Base-by-base conservation (phyloP, 1,284 basidiomycete species). In the Pascua sp. region DNA sequence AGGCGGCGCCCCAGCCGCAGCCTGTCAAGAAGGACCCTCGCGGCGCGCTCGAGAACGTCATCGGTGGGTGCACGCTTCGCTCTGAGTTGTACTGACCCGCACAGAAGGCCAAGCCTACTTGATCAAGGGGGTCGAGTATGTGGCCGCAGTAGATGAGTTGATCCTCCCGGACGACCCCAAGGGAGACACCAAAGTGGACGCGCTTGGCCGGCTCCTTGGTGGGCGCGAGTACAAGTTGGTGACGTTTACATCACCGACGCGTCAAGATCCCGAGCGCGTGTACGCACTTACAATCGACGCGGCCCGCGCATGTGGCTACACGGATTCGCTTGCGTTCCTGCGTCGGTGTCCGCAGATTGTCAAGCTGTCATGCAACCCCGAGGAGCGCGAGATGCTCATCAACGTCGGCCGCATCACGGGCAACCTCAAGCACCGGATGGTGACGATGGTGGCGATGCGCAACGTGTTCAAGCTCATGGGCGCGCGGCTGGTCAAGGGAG, bases 231-330 rank as follows among this genome's bases (percentile, higher is more conserved):
- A 91, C 82, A 96, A 94, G 76, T 85, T 91, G 1, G 81, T 85
- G 50, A 94, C 93, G 1, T 97, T 98, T 71, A 80, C 84, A 13
- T 85, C 93, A 1, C 87, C 90, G 0, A 84, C 84, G 51, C 85
- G 94, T 55, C 83, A 70, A 0, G 80, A 97, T 70, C 87, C 91
- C 7, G 84, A 90, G 49, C 84, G 89, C 51, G 82, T 86, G 61
- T 98, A 97, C 79, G 90, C 96, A 83, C 87, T 98, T 46, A 91
- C 95, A 11, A 97, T 98, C 62, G 95, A 98, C 70, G 94, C 93
- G 5, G 95, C 95, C 0, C 86, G 95, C 32, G 90, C 90, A 4
- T 93, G 91, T 42, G 96, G 95, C 2, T 98, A 93, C 78, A 86
- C 91, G 55, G 96, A 98, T 77, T 97, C 94, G 10, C 81, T 98